phyloP scores from a whole-genome alignment of 108 stramenopile species.

The Cyclotella atomus region DNA sequence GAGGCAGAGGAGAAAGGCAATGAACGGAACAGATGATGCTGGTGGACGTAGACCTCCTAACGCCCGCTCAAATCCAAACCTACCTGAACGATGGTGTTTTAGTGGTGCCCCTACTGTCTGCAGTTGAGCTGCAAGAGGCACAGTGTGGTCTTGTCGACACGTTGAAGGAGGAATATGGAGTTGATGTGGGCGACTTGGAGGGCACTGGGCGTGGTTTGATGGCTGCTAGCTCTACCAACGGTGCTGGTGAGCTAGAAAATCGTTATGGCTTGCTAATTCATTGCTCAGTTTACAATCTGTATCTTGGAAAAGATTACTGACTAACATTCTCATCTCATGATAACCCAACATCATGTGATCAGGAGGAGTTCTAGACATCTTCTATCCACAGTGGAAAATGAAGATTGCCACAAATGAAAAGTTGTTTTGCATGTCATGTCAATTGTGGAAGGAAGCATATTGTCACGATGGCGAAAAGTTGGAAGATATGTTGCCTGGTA shows the following conservation, averaged over 20 bases:
- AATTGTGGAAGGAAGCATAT: slow-evolving; percentile 85
- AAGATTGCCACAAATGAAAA: slow-evolving; percentile 64
- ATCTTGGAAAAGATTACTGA: neutral
- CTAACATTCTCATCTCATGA: neutral
- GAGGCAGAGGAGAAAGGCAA: neutral
- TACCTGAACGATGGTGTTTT: slow-evolving; percentile 64
- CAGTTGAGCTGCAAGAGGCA: slow-evolving; percentile 51
- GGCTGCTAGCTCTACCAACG: slow-evolving; percentile 75
- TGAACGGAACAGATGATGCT: neutral
- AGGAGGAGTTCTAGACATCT: slow-evolving; percentile 92
- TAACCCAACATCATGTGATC: neutral
- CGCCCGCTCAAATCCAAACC: slow-evolving; percentile 46
- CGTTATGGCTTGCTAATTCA: neutral
- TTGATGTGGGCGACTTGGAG: slow-evolving; percentile 55
- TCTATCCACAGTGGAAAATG: slow-evolving; percentile 89
- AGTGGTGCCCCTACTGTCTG: slow-evolving; percentile 69
- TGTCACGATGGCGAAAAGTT: slow-evolving; percentile 60
- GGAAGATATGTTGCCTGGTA: slow-evolving; percentile 33
- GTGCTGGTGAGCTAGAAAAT: slow-evolving; percentile 55
- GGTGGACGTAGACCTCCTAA: slow-evolving; percentile 3
- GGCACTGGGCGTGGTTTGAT: slow-evolving; percentile 56
- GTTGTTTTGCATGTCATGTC: slow-evolving; percentile 68
- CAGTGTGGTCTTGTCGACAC: slow-evolving; percentile 53
- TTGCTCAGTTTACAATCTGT: neutral
- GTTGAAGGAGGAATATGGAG: slow-evolving; percentile 52